Conservation (phyloP, 2,329 filamentous ascomycete species). For the Ophiocordyceps camponoti-floridani region DNA sequence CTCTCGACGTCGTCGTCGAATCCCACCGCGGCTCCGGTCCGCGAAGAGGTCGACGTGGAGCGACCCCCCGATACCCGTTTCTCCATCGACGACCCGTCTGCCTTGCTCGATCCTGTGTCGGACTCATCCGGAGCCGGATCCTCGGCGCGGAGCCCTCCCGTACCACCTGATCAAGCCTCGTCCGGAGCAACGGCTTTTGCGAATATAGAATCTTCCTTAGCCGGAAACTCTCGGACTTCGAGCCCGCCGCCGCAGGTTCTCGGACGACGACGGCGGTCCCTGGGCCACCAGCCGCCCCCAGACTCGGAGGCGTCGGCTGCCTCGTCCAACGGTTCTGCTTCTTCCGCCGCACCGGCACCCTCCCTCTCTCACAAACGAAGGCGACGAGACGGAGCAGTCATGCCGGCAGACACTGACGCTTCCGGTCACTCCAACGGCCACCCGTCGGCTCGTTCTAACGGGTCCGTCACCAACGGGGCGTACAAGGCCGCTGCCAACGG, state of each 20-base stretch:
- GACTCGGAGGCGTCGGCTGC: conserved; percentile 8
- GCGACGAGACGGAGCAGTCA: conserved; percentile 36
- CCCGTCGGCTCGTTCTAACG: conserved; percentile 16
- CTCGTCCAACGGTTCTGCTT: conserved; percentile 5
- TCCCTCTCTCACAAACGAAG: conserved; percentile 23
- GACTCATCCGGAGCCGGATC: conserved; percentile 26
- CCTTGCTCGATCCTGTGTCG: conserved; percentile 29
- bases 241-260: conserved; percentile 21
- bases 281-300: conserved; percentile 18
- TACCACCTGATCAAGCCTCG: conserved; percentile 7
- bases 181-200: conserved; percentile 13
- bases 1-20: conserved; percentile 3
- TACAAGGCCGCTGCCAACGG: conserved; percentile 37
- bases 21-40: conserved; percentile 18
- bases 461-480: conserved; percentile 28
- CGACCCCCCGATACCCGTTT: conserved; percentile 15
- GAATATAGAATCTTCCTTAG: conserved; percentile 23
- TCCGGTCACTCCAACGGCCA: conserved; percentile 37
- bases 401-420: conserved; percentile 42
- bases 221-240: conserved; percentile 8
- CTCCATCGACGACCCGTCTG: conserved; percentile 41
- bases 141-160: conserved; percentile 18
- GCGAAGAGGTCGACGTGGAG: conserved; percentile 24
- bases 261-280: conserved; percentile 36
- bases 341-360: conserved; percentile 3